Evolutionary conservation across 2,329 filamentous ascomycete genomes (phyloP).

Genomic region (Neonectria neomacrospora): DNA sequence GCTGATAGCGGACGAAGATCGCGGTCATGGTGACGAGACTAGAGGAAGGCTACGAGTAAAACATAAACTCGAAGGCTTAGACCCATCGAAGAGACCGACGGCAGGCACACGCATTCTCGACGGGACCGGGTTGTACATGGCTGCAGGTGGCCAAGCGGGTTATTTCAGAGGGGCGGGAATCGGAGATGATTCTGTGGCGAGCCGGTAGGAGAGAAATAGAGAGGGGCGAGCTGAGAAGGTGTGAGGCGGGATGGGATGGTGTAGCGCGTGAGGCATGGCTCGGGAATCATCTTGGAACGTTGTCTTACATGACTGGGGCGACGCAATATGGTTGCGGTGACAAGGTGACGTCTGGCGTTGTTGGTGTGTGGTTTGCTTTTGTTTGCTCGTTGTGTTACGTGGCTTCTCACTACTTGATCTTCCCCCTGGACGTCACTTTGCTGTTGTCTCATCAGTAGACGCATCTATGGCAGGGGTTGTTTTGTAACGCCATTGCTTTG

Average conservation of each 20-base stretch:
- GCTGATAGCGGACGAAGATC: slow-evolving; percentile 18
- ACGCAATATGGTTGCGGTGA: slow-evolving; percentile 8
- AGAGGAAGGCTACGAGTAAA: slow-evolving; percentile 10
- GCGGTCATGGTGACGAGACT: slow-evolving; percentile 24
- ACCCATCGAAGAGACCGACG: slow-evolving; percentile 22
- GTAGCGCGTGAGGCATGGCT: slow-evolving; percentile 2
- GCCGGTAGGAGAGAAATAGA: slow-evolving; percentile 15
- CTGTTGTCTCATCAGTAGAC: background rate
- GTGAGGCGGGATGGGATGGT: background rate
- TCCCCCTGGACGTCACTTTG: background rate
- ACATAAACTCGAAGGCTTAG: slow-evolving; percentile 13
- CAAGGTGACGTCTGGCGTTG: slow-evolving; percentile 7
- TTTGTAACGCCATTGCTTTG: slow-evolving; percentile 10
- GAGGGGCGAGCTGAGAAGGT: slow-evolving; percentile 1
- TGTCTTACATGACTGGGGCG: slow-evolving; percentile 6
- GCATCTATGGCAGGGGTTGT: background rate
- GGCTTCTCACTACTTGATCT: background rate
- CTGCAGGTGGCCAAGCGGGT: slow-evolving; percentile 15
- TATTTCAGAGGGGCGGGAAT: slow-evolving; percentile 26
- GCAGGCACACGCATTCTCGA: slow-evolving; percentile 17
- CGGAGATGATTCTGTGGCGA: slow-evolving; percentile 7
- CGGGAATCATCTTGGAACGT: slow-evolving; percentile 12
- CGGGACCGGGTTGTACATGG: slow-evolving; percentile 21
- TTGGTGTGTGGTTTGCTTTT: slow-evolving; percentile 10
- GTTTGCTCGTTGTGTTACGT: slow-evolving; percentile 1